Base-by-base conservation (phyloP, 2,329 filamentous ascomycete species). In the Phialophora verrucosa region DNA sequence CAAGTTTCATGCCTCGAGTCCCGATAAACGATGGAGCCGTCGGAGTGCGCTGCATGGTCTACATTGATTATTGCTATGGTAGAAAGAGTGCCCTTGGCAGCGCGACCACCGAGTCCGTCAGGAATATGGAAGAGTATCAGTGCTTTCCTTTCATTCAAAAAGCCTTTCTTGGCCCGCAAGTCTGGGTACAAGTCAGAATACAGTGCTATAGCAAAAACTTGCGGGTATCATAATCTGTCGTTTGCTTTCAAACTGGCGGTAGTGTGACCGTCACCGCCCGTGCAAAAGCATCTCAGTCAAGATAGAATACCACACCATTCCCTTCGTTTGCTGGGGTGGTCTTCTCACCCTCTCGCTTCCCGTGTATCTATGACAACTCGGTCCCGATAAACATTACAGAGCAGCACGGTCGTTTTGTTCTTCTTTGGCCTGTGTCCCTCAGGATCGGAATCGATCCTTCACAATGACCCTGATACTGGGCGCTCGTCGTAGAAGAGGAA, bases 191-290 rank as follows among this genome's bases (percentile, higher is more conserved):
- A 23, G 23, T 49, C 60, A 29, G 51, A 44, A 44, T 56, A 50
- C 23, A 62, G 53, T 49, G 11, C 35, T 12, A 31, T 31, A 32
- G 25, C 17, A 42, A 61, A n/a, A 62, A 23, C 8, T 56, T 42
- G 60, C 49, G 51, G 60, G 51, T 62, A 62, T 62, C 51, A 56
- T 47, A 56, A 54, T 62, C 8, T 54, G 60, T 56, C 47, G 51
- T 49, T 54, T 23, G 51, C 38, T 31, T 32, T 44, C 29, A 23
- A 59, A 17, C 6, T 12, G 25, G 25, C 20, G 35, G 7, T 23
- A 49, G 5, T 49, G 47, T 50, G 57, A 47, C 44, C 14, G 14
- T 42, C 57, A 35, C 14, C 38, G 17, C 38, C 38, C 20, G 27
- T 27, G 4, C n/a, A 58, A 58, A 35, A 42, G 23, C 44, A 20